These are phyloP conservation scores for Chloroidium sp. DNA, from an alignment of 163 green algal genomes.

Conservation along the genomic window DNA sequence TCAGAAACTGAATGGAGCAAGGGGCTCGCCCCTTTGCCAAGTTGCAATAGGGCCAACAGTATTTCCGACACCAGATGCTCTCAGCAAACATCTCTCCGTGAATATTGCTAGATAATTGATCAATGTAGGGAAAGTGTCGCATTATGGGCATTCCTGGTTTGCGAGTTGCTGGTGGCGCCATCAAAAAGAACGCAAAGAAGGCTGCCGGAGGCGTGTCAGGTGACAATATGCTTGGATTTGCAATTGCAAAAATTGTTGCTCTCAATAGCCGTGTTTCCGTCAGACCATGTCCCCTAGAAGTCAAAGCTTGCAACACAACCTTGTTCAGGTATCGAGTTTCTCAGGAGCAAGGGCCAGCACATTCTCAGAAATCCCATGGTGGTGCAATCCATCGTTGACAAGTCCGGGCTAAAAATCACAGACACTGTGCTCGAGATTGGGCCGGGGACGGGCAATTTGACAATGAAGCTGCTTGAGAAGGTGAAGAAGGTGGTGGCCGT, in stretches of 20 bases:
- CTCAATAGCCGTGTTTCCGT: background rate
- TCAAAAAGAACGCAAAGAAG: slow-evolving; percentile 60
- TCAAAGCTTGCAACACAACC: background rate
- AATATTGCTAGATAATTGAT: too few species aligned
- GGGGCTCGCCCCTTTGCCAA: too few species aligned
- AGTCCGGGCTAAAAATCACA: slow-evolving; percentile 88
- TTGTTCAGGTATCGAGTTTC: slow-evolving; percentile 84
- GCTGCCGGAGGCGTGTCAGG: slow-evolving; percentile 46
- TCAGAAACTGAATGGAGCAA: too few species aligned
- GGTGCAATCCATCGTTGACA: slow-evolving; percentile 92
- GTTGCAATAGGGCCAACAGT: too few species aligned
- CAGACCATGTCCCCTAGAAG: background rate
- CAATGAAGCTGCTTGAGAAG: slow-evolving; percentile 90
- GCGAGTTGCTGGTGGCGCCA: slow-evolving; percentile 68
- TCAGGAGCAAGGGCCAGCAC: slow-evolving; percentile 97
- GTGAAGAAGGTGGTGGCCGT: slow-evolving; percentile 94
- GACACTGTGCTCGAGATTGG: slow-evolving; percentile 98
- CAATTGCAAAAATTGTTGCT: background rate
- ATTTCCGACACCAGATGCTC: too few species aligned
- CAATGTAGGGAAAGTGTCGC: too few species aligned
- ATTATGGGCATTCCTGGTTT: slow-evolving; percentile 33
- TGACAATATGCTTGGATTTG: background rate
- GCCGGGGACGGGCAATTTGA: slow-evolving; percentile 97
- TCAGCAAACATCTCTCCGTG: too few species aligned
- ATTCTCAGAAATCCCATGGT: slow-evolving; percentile 97